Evolutionary conservation across 371 early-diverging fungal species (phyloP).

Genomic region (Actinomucor elegans): DNA sequence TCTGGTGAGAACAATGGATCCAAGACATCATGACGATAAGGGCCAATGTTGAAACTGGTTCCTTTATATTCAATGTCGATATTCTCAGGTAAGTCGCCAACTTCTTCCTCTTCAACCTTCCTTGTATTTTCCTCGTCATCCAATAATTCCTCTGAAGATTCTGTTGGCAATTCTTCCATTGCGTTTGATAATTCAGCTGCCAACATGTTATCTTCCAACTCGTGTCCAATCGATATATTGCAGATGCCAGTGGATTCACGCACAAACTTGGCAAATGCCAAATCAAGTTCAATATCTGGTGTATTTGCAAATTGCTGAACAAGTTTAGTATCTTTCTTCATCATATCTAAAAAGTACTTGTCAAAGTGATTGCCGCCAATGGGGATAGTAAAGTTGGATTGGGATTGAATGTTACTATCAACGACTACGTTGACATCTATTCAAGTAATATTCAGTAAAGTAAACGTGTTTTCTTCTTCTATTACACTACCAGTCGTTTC

Average conservation of each 20-base stretch:
- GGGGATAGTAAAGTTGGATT: constrained; percentile 61
- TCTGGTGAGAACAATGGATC: constrained; percentile 70
- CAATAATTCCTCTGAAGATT: constrained; percentile 37
- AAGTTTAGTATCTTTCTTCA: constrained; percentile 59
- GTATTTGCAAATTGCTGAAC: constrained; percentile 38
- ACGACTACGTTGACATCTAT: constrained; percentile 72
- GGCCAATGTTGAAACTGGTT: constrained; percentile 58
- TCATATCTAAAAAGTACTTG: constrained; percentile 52
- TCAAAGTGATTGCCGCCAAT: constrained; percentile 74
- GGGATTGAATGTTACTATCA: constrained; percentile 63
- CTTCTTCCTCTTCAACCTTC: constrained; percentile 11
- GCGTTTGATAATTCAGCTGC: constrained; percentile 21
- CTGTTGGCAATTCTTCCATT: constrained; percentile 29
- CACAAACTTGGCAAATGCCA: constrained; percentile 57
- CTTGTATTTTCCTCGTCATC: constrained; percentile 24
- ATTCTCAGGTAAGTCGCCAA: constrained; percentile 11
- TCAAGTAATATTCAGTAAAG: not conserved
- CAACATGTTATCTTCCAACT: constrained; percentile 29
- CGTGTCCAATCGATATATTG: constrained; percentile 50
- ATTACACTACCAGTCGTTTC: constrained; percentile 56
- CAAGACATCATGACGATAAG: constrained; percentile 54
- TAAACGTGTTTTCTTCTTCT: no score
- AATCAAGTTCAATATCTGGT: constrained; percentile 38
- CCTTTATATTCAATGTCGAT: constrained; percentile 20
- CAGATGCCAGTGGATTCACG: constrained; percentile 62